Evolutionary conservation across 1,284 basidiomycete species (phyloP).

Genomic region (Volvariella volvacea): DNA sequence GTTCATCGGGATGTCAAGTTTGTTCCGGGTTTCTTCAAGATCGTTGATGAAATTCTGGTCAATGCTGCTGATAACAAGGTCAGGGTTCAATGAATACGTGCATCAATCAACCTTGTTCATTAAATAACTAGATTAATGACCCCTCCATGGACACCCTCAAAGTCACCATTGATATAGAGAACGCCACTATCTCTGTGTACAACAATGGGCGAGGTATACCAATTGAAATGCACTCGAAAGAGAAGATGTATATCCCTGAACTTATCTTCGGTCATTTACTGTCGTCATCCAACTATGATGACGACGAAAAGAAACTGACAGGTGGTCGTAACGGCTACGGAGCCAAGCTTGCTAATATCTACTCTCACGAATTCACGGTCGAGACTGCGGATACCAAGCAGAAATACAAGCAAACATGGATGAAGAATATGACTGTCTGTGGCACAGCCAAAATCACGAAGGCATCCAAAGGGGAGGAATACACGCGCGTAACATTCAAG

Average conservation of each 20-base stretch:
- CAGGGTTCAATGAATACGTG: slow-evolving; percentile 10
- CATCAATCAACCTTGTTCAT: not conserved
- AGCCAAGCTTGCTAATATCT: slow-evolving; percentile 98
- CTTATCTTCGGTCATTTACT: slow-evolving; percentile 96
- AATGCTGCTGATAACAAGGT: slow-evolving; percentile 99
- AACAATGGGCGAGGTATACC: slow-evolving; percentile 98
- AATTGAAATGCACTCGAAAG: slow-evolving; percentile 90
- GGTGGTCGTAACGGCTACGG: slow-evolving; percentile 99
- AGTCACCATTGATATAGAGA: slow-evolving; percentile 81
- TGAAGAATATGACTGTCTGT: slow-evolving; percentile 88
- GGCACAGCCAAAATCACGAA: slow-evolving; percentile 91
- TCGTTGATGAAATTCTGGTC: slow-evolving; percentile 98
- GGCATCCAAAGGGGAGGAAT: slow-evolving; percentile 83
- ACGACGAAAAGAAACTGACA: slow-evolving; percentile 97
- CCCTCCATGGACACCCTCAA: slow-evolving; percentile 84
- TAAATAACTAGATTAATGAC: slow-evolving; percentile 75
- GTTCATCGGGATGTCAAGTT: slow-evolving; percentile 80
- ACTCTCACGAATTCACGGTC: slow-evolving; percentile 95
- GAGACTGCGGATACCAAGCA: slow-evolving; percentile 90
- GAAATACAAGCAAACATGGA: slow-evolving; percentile 96
- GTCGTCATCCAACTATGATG: slow-evolving; percentile 97
- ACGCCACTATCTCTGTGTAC: slow-evolving; percentile 84
- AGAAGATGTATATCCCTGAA: slow-evolving; percentile 96
- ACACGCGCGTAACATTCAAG: slow-evolving; percentile 91
- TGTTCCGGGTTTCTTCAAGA: slow-evolving; percentile 99